Evolutionary conservation across 768 basidiomycete genomes (phyloP), one percentile per base, ranked within the genome.

Genomic region (Ramaria rubella): DNA sequence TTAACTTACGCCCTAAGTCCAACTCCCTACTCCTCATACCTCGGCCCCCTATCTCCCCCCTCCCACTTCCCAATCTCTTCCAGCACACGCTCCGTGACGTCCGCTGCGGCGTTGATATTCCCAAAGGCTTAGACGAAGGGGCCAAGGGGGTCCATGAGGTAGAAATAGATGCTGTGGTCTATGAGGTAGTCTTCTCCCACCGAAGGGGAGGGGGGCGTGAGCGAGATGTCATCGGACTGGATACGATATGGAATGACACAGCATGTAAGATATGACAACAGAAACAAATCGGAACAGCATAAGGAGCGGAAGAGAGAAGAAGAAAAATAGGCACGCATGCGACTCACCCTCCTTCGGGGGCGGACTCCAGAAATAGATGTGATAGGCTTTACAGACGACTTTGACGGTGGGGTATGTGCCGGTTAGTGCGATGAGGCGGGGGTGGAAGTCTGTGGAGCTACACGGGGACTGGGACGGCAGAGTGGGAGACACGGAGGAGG

Each of bases 291-390:
- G 19, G 6, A 19, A 54, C 21, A 26, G 23, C 17, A 5, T 45
- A 23, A 43, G 21, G 17, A 1, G 33, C 27, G 19, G 43, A 15
- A 12, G 9, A 49, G 17, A 8, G 5, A 53, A 15, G 40, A 43
- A 4, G 29, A 59, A 64, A 62, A 2, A 42, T n/a, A 42, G 17
- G 11, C 2, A 1, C 40, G 8, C 40, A 21, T 17, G 23, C 3
- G 76, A 63, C 64, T 91, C 86, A 2, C 93, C 88, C 64, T 89
- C 74, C 2, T 75, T 74, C 7, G 55, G 55, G 9, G 91, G 91
- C 1, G 90, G 90, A 4, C 95, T 97, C 5, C 93, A 96, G 76
- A 99, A 99, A 72, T 99, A 99, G 40, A 99, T 96, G 38, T 96
- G 87, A 70, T 95, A 99, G 26, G 88, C 84, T 70, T 93, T 95